These are phyloP conservation scores for Bombardia bombarda DNA, from an alignment of 495 filamentous ascomycete genomes.

Conservation along the genomic window DNA sequence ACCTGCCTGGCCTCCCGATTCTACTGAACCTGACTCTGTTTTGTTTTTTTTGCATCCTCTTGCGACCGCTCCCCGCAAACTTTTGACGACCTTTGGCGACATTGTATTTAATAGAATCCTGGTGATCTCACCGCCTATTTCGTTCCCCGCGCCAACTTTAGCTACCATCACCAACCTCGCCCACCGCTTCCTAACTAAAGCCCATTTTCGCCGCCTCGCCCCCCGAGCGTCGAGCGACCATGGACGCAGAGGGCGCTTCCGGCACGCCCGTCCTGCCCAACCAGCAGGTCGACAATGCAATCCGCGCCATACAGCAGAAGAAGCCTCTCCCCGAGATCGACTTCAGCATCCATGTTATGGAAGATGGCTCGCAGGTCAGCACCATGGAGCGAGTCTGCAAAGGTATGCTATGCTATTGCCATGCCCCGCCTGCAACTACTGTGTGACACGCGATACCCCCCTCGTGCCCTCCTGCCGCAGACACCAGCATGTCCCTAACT, in stretches of 20 bases:
- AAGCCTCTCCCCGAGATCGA: constrained; percentile 94
- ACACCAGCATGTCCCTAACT: background rate
- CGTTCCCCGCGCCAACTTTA: no score
- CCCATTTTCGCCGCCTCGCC: no score
- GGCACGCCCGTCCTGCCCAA: background rate
- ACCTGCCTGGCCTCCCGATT: constrained; percentile 2
- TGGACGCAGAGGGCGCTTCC: background rate
- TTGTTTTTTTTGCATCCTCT: background rate
- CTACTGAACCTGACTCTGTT: background rate
- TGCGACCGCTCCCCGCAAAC: no score
- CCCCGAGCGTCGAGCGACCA: background rate
- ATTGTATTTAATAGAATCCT: no score
- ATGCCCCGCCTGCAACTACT: background rate
- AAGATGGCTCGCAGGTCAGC: constrained; percentile 91
- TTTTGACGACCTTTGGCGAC: no score
- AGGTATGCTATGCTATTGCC: constrained; percentile 50
- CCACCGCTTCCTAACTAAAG: no score
- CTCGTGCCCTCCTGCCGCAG: background rate
- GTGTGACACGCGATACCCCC: no score
- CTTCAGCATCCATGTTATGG: constrained; percentile 96
- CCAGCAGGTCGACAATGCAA: constrained; percentile 55
- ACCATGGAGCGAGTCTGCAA: constrained; percentile 94
- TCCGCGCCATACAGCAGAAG: constrained; percentile 84
- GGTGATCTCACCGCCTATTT: no score
- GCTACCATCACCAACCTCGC: no score